Evolutionary conservation across 1,284 basidiomycete genomes (phyloP).

Genomic region (Microbotryum scabiosae): DNA sequence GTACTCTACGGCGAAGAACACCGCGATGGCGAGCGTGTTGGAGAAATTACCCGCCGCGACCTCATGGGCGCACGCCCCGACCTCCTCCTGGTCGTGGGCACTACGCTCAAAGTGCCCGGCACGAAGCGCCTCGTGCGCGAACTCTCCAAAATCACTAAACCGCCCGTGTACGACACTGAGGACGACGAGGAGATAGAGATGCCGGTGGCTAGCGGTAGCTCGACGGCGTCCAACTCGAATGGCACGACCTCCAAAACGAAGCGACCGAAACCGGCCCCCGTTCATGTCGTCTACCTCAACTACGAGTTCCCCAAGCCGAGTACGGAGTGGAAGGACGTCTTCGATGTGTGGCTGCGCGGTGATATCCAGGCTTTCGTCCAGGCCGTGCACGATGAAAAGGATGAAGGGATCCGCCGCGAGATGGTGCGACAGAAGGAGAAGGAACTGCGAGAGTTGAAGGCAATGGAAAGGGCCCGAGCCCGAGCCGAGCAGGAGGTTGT

Average conservation of each 20-base stretch:
- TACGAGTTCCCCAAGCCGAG: conserved; percentile 79
- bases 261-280: conserved; percentile 44
- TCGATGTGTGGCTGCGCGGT: conserved; percentile 83
- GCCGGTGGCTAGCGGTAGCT: neutral
- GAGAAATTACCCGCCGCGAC: conserved; percentile 65
- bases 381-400: conserved; percentile 23
- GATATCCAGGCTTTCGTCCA: conserved; percentile 72
- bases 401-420: neutral
- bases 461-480: too few species aligned
- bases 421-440: too few species aligned
- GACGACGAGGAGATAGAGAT: conserved; percentile 28
- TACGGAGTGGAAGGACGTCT: conserved; percentile 80
- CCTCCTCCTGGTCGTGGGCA: conserved; percentile 80
- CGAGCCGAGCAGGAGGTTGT: too few species aligned
- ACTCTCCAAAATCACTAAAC: conserved; percentile 68
- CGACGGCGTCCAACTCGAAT: neutral
- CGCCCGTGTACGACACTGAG: conserved; percentile 3
- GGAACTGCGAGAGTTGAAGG: too few species aligned
- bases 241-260: conserved; percentile 7
- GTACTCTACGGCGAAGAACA: conserved; percentile 86
- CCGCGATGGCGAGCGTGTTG: conserved; percentile 78
- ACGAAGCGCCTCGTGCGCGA: conserved; percentile 89
- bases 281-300: conserved; percentile 76
- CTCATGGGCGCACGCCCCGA: conserved; percentile 60
- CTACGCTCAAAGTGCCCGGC: conserved; percentile 79